These are phyloP conservation scores for Phytophthora melonis DNA, from an alignment of 352 stramenopile genomes.

Conservation along the genomic window DNA sequence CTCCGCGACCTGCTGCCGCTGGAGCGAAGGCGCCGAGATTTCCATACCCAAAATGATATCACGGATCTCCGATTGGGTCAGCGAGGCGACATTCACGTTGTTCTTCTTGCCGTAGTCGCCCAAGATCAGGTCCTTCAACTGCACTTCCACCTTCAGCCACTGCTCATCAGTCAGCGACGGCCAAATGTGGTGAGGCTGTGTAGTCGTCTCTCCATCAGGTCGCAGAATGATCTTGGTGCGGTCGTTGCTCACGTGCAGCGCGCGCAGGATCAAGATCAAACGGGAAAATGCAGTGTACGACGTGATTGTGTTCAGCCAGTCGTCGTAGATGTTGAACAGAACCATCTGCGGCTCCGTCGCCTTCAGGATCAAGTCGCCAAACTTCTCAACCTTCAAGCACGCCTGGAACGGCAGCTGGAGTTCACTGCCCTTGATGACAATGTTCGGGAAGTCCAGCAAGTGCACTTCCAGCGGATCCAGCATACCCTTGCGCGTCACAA, in stretches of 20 bases:
- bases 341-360: constrained; percentile 99
- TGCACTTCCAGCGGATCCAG: constrained; percentile 99
- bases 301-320: constrained; percentile 99
- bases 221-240: constrained; percentile 97
- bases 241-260: constrained; percentile 97
- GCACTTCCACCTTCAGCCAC: constrained; percentile 99
- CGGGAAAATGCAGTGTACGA: constrained; percentile 99
- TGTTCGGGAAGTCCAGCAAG: constrained; percentile 99
- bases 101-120: constrained; percentile 99
- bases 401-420: constrained; percentile 99
- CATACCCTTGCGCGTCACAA: constrained; percentile 99
- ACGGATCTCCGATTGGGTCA: constrained; percentile 99
- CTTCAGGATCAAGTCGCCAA: constrained; percentile 99
- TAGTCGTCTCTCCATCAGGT: constrained; percentile 98
- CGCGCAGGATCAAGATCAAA: constrained; percentile 99
- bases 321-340: constrained; percentile 99
- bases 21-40: constrained; percentile 98
- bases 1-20: constrained; percentile 99
- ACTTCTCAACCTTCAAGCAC: constrained; percentile 99
- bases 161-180: constrained; percentile 98
- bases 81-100: constrained; percentile 99
- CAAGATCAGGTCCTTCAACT: constrained; percentile 99
- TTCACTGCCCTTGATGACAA: constrained; percentile 99
- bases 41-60: constrained; percentile 99
- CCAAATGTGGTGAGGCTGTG: constrained; percentile 99